phyloP scores from a whole-genome alignment of 176 grass and related monocot genomes.

The Carex kokanica region DNA sequence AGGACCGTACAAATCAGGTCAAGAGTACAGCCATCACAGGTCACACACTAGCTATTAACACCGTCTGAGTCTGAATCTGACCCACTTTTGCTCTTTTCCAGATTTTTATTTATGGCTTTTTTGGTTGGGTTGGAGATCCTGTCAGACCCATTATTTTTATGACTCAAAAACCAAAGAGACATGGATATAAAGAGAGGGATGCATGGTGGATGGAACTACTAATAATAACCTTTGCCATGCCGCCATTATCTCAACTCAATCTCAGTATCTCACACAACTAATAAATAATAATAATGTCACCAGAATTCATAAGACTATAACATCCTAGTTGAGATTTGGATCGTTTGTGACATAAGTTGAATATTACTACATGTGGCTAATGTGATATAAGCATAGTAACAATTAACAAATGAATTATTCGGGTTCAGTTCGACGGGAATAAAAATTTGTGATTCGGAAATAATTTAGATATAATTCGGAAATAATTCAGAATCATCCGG shows the following conservation, averaged over 20 bases:
- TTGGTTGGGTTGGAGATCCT: constrained; percentile 33
- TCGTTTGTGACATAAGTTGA: no score
- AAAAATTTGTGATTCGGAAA: no score
- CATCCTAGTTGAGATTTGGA: no score
- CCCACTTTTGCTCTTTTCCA: constrained; percentile 15
- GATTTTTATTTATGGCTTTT: constrained; percentile 28
- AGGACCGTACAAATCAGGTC: constrained; percentile 17
- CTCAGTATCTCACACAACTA: no score
- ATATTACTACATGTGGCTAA: no score
- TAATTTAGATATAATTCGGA: no score
- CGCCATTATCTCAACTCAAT: not conserved
- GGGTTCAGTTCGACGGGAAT: no score
- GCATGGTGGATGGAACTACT: constrained; percentile 24
- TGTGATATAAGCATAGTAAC: no score
- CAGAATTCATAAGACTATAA: not conserved
- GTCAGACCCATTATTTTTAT: constrained; percentile 19
- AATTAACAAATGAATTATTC: no score
- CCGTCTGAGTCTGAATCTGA: constrained; percentile 1
- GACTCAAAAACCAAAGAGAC: constrained; percentile 6
- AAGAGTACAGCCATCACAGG: constrained; percentile 18
- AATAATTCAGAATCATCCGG: no score
- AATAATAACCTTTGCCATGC: constrained; percentile 18
- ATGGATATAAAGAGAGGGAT: constrained; percentile 14
- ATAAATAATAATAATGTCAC: constrained; percentile 1
- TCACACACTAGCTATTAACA: not conserved